A percentile compares a stretch with the other conserved stretches of the same genome.
Conservation (phyloP, 2,329 filamentous ascomycete genomes). For the Davidsoniella virescens region DNA sequence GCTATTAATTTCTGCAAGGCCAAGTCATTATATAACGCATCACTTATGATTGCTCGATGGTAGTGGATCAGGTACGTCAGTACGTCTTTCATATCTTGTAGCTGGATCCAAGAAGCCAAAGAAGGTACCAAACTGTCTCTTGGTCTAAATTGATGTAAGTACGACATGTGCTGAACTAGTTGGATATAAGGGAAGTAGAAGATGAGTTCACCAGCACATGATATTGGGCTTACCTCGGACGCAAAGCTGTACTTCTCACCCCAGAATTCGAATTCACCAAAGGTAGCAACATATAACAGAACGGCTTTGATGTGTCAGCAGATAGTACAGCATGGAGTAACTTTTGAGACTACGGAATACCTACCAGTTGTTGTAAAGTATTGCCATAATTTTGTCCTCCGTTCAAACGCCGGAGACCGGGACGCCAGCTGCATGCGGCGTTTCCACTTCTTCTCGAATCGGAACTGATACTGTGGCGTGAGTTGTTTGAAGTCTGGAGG, state of each 20-base stretch:
- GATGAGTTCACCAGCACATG: not conserved
- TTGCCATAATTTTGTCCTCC: slow-evolving; percentile 48
- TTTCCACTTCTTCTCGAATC: slow-evolving; percentile 65
- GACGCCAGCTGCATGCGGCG: slow-evolving; percentile 47
- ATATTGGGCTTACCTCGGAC: slow-evolving; percentile 22
- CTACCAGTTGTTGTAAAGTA: slow-evolving; percentile 39
- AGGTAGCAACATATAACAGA: slow-evolving; percentile 25
- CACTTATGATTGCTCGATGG: not conserved
- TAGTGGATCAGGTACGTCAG: slow-evolving; percentile 21
- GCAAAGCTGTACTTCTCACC: slow-evolving; percentile 27
- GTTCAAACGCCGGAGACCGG: slow-evolving; percentile 47
- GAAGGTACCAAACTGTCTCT: slow-evolving; percentile 19
- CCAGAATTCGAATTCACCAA: slow-evolving; percentile 29
- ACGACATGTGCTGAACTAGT: not conserved
- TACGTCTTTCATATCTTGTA: slow-evolving; percentile 26
- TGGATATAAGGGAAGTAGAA: not conserved
- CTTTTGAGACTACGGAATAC: slow-evolving; percentile 16
- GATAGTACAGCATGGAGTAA: not conserved
- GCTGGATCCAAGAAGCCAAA: slow-evolving; percentile 27
- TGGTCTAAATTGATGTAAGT: slow-evolving; percentile 5
- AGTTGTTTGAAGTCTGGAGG: slow-evolving; percentile 60
- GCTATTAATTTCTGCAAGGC: too few species aligned
- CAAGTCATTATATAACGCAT: too few species aligned
- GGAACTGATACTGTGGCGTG: slow-evolving; percentile 55
- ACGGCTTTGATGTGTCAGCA: slow-evolving; percentile 18